phyloP scores from a whole-genome alignment of 805 yeast genomes.

The Yarrowia keelungensis region DNA sequence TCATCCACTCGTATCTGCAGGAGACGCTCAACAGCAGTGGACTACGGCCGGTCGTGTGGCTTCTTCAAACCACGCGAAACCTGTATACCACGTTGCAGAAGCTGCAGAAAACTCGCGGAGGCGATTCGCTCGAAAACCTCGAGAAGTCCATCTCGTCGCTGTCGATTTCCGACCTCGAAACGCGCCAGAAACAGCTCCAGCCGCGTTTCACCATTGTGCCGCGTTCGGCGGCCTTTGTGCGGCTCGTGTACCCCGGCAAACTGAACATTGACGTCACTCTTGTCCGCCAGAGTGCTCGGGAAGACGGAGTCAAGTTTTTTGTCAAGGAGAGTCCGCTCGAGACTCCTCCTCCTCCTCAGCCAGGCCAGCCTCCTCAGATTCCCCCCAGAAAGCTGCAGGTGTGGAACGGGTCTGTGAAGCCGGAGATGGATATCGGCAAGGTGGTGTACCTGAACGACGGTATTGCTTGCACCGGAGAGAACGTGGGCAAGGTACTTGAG shows the following conservation, averaged over 20 bases:
- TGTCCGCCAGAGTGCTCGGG: slow-evolving; percentile 4
- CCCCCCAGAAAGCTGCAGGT: slow-evolving; percentile 8
- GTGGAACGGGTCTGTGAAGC: slow-evolving; percentile 5
- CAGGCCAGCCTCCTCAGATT: slow-evolving; percentile 3
- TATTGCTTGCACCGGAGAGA: slow-evolving; percentile 6
- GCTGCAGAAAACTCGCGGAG: slow-evolving; percentile 30
- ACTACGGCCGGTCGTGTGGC: slow-evolving; percentile 45
- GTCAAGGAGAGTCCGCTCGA: slow-evolving; percentile 12
- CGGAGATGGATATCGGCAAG: slow-evolving; percentile 3
- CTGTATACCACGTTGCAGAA: slow-evolving; percentile 43
- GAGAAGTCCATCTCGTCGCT: not conserved
- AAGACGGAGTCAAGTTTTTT: slow-evolving; percentile 17
- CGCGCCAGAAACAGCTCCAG: slow-evolving; percentile 10
- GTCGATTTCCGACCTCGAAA: slow-evolving; percentile 16
- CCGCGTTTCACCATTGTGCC: slow-evolving; percentile 28
- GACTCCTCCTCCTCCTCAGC: slow-evolving; percentile 9
- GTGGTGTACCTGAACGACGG: slow-evolving; percentile 22
- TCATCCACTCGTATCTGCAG: slow-evolving; percentile 46
- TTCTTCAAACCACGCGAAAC: slow-evolving; percentile 47
- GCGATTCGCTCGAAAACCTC: not conserved
- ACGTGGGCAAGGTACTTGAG: slow-evolving; percentile 32
- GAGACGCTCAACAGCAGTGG: slow-evolving; percentile 46
- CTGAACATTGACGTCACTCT: slow-evolving; percentile 33
- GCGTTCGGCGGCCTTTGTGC: slow-evolving; percentile 31
- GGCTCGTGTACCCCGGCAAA: slow-evolving; percentile 25